A percentile compares a stretch with the other conserved stretches of the same genome.
Conservation (phyloP, 768 basidiomycete genomes). For the Lenzites betulinus region DNA sequence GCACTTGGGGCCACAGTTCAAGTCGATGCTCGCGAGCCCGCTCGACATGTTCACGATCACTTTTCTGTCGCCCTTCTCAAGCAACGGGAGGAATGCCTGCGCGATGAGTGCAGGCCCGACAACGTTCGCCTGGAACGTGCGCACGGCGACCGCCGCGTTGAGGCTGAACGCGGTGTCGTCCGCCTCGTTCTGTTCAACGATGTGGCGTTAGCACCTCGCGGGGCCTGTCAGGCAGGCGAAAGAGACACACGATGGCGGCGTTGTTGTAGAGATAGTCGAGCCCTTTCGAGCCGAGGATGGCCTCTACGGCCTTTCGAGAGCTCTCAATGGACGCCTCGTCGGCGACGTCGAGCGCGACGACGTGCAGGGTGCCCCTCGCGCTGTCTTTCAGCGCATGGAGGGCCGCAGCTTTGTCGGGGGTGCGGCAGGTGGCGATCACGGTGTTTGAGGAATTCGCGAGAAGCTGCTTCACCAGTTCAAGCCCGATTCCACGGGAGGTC, state of each 20-base stretch:
- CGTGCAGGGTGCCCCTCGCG: conserved; percentile 34
- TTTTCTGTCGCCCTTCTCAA: conserved; percentile 35
- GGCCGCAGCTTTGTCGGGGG: conserved; percentile 25
- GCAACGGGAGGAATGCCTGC: conserved; percentile 36
- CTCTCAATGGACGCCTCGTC: conserved; percentile 30
- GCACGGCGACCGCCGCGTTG: conserved; percentile 21
- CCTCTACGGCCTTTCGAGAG: conserved; percentile 28
- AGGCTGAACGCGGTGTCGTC: conserved; percentile 33
- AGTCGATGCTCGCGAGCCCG: conserved; percentile 37
- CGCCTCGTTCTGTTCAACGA: conserved; percentile 22
- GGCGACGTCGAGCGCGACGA: conserved; percentile 36
- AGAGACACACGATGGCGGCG: conserved; percentile 36
- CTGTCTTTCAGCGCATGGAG: conserved; percentile 26
- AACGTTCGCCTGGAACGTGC: conserved; percentile 35
- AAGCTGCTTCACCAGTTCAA: conserved; percentile 32
- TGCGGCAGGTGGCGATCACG: conserved; percentile 36
- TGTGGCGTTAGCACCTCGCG: background rate
- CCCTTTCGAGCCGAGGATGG: conserved; percentile 31
- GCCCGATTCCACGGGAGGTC: conserved; percentile 35
- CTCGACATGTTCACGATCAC: conserved; percentile 39
- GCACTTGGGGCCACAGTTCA: conserved; percentile 30
- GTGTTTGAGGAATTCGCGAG: conserved; percentile 24
- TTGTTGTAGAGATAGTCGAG: conserved; percentile 45
- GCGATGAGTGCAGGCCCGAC: conserved; percentile 39
- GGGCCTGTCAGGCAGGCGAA: background rate